Conservation (phyloP, 2,329 filamentous ascomycete genomes). For the Colletotrichum salicis region DNA sequence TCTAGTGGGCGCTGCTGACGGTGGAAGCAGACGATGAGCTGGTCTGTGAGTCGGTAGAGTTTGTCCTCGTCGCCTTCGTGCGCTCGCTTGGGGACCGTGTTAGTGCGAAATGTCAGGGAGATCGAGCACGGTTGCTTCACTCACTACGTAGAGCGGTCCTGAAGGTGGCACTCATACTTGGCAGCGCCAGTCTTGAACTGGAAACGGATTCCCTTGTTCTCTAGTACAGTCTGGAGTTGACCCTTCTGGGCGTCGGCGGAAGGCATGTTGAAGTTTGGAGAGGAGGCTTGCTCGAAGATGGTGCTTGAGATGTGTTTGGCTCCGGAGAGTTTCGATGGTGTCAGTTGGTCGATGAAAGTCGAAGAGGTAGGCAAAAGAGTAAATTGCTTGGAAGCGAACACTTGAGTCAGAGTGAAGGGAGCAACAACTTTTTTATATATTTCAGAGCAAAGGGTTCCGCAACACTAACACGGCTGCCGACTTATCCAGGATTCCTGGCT, state of each 20-base stretch:
- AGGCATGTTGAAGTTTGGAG: conserved; percentile 18
- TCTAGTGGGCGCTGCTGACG: conserved; percentile 35
- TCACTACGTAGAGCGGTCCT: conserved; percentile 58
- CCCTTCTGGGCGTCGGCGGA: conserved; percentile 18
- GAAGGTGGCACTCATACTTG: conserved; percentile 53
- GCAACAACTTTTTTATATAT: conserved; percentile 7
- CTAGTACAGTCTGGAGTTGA: conserved; percentile 21
- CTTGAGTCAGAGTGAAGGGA: background rate
- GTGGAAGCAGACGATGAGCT: conserved; percentile 42
- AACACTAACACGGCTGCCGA: conserved; percentile 9
- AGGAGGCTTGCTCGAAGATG: background rate
- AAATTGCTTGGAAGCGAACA: background rate
- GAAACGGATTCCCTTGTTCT: conserved; percentile 53
- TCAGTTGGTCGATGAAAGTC: background rate
- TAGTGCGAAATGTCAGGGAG: conserved; percentile 8
- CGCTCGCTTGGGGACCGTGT: conserved; percentile 49
- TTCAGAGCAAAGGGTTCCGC: background rate
- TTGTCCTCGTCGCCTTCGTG: conserved; percentile 49
- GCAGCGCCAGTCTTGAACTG: conserved; percentile 54
- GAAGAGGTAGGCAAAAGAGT: background rate
- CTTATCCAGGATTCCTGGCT: conserved; percentile 21
- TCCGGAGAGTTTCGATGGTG: background rate
- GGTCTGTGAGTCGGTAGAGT: conserved; percentile 48
- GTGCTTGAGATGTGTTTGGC: background rate
- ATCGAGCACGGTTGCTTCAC: conserved; percentile 36